Evolutionary conservation across 2,329 filamentous ascomycete species (phyloP).

Genomic region (Fusarium buxicola): DNA sequence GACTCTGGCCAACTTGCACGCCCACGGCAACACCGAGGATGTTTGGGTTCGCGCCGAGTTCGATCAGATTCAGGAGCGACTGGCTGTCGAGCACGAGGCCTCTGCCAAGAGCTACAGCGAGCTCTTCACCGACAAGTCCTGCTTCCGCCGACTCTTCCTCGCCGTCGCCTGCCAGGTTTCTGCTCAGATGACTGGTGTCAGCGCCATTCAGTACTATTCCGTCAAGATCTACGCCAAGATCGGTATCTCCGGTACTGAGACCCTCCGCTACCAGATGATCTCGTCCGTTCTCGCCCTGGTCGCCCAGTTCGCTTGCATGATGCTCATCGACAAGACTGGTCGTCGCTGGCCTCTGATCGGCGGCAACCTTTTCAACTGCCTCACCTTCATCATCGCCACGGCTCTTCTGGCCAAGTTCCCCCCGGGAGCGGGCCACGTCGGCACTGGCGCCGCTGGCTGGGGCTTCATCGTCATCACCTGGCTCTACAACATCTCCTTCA

Average conservation of each 20-base stretch:
- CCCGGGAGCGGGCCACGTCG: constrained; percentile 55
- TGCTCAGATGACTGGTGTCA: constrained; percentile 81
- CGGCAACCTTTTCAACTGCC: constrained; percentile 77
- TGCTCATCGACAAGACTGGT: constrained; percentile 76
- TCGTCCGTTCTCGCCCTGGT: constrained; percentile 77
- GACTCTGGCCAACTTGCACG: constrained; percentile 76
- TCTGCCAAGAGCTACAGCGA: constrained; percentile 77
- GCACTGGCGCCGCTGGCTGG: constrained; percentile 68
- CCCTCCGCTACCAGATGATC: constrained; percentile 81
- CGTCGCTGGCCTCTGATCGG: constrained; percentile 78
- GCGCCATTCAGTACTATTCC: constrained; percentile 81
- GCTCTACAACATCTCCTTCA: constrained; percentile 85
- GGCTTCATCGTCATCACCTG: constrained; percentile 80
- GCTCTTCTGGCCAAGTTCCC: constrained; percentile 67
- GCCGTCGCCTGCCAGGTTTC: constrained; percentile 76
- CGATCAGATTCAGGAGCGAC: constrained; percentile 74
- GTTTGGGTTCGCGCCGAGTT: constrained; percentile 79
- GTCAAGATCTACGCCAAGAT: constrained; percentile 75
- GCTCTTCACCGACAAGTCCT: constrained; percentile 70
- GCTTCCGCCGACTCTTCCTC: constrained; percentile 78
- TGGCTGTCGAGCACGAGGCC: constrained; percentile 74
- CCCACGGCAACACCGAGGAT: constrained; percentile 74
- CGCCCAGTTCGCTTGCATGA: constrained; percentile 75
- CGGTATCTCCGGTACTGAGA: constrained; percentile 72
- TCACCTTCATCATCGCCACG: constrained; percentile 78